Evolutionary conservation across 2,329 filamentous ascomycete species (phyloP), one percentile per base, ranked within the genome.

Genomic region (Fusarium sp.): DNA sequence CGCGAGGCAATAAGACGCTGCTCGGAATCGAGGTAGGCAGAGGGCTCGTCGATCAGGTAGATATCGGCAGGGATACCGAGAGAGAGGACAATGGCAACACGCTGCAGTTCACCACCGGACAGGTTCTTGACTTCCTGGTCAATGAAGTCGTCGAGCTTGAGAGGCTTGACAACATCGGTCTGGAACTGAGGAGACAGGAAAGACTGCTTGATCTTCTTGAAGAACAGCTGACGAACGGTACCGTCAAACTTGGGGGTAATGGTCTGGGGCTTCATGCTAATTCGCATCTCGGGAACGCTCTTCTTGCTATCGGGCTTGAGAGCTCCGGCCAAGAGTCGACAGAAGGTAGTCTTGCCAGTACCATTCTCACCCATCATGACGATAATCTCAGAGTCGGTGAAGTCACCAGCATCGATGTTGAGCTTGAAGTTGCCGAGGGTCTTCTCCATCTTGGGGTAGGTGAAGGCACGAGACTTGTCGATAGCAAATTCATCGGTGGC

Each of bases 291-390:
- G 17, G 96, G 96, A 17, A 99, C 88, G 75, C 89, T 89, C 75
- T 88, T 85, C 70, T 86, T 89, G 74, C 88, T 89, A 75, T 99
- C 97, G 10, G 97, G 96, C 84, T 98, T 95, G 74, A 97, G 87
- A 39, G 92, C 93, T 78, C 97, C 97, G 60, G 96, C 96, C 72
- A 99, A 87, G 84, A 99, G 92, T 79, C 92, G 94, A 86, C 95
- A 98, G 87, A 99, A 99, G 7, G 96, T 99, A 2, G 96, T 99
- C 87, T 99, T 98, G 80, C 97, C 97, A 36, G 97, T 99, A 83
- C 96, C 96, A 83, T 99, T 99, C 85, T 98, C 95, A 73, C 96
- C 96, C 96, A 99, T 98, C 94, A 99, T 97, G 81, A 99, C 96
- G 60, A 99, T 89, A 74, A 99, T 99, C 79, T 99, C 96, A 1